Evolutionary conservation across 192 early-diverging fungal genomes (phyloP).

Genomic region (Rhizoclosmatium sp.): DNA sequence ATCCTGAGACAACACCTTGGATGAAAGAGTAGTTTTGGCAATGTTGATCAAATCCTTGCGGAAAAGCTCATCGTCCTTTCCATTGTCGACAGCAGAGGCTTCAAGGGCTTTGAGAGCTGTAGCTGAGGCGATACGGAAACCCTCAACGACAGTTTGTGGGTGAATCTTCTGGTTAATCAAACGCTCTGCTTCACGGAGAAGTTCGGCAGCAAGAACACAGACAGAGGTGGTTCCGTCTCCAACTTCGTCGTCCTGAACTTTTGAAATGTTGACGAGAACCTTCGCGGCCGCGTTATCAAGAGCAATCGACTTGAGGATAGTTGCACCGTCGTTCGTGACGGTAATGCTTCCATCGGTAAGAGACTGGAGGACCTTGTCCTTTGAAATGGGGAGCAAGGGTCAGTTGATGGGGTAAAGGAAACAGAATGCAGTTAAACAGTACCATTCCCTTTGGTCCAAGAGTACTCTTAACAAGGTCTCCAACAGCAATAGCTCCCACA

Average conservation of each 20-base stretch:
- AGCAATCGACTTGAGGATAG: slow-evolving; percentile 97
- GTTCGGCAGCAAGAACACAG: slow-evolving; percentile 95
- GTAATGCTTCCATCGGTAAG: slow-evolving; percentile 78
- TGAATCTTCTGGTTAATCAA: slow-evolving; percentile 94
- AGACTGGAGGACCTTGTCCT: slow-evolving; percentile 99
- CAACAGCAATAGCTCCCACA: slow-evolving; percentile 98
- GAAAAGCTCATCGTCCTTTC: slow-evolving; percentile 74
- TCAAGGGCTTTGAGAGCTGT: slow-evolving; percentile 88
- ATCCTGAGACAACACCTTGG: slow-evolving; percentile 95
- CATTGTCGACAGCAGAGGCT: slow-evolving; percentile 81
- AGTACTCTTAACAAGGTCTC: slow-evolving; percentile 97
- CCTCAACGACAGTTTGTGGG: slow-evolving; percentile 96
- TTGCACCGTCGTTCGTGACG: slow-evolving; percentile 99
- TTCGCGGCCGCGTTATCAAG: slow-evolving; percentile 99
- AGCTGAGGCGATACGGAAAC: slow-evolving; percentile 87
- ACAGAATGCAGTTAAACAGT: slow-evolving; percentile 26
- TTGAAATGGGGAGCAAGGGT: not conserved
- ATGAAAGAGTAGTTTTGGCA: slow-evolving; percentile 95
- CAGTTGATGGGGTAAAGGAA: not conserved
- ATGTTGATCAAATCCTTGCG: slow-evolving; percentile 94
- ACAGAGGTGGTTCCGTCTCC: slow-evolving; percentile 99
- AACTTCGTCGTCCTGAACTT: slow-evolving; percentile 99
- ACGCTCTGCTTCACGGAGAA: slow-evolving; percentile 92
- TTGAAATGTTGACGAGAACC: slow-evolving; percentile 89
- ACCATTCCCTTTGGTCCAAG: slow-evolving; percentile 99